These are phyloP conservation scores for Psilocybe tampanensis DNA, from an alignment of 768 basidiomycete species.

Conservation along the genomic window DNA sequence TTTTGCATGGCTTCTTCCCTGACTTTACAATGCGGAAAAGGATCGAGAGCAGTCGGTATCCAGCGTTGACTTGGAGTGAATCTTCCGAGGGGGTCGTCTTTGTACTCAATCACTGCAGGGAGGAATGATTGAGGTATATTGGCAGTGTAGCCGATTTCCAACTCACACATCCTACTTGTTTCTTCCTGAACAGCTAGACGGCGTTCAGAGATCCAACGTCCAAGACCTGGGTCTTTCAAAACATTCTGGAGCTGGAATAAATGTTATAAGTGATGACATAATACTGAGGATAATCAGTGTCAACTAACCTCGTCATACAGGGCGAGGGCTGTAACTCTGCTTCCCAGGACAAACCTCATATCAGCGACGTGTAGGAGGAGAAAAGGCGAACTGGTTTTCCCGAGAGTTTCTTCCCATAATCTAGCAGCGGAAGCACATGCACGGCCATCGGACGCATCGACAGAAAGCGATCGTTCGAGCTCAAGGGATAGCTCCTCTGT, in stretches of 20 bases:
- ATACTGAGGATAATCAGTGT: too few relatives aligned
- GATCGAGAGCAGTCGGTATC: not conserved
- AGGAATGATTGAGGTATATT: too few relatives aligned
- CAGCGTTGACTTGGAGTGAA: not conserved
- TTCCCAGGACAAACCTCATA: conserved; percentile 16
- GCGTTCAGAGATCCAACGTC: too few relatives aligned
- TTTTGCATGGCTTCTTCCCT: not conserved
- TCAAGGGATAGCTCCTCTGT: too few relatives aligned
- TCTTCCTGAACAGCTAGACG: too few relatives aligned
- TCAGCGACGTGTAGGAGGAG: conserved; percentile 19
- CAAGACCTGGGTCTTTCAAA: not conserved
- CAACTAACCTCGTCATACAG: conserved; percentile 18
- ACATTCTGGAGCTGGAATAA: not conserved
- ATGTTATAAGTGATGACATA: too few relatives aligned
- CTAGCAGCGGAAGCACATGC: not conserved
- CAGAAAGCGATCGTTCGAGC: not conserved
- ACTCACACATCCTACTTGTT: too few relatives aligned
- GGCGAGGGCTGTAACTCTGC: conserved; percentile 12
- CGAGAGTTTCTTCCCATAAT: conserved; percentile 8
- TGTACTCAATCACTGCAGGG: not conserved
- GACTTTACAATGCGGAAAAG: conserved; percentile 15
- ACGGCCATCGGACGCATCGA: not conserved
- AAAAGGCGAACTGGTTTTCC: conserved; percentile 12
- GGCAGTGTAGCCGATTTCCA: too few relatives aligned
- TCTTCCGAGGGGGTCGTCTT: not conserved